phyloP scores from a whole-genome alignment of 1,139 yeast species.

The Sugiyamaella paludigena region DNA sequence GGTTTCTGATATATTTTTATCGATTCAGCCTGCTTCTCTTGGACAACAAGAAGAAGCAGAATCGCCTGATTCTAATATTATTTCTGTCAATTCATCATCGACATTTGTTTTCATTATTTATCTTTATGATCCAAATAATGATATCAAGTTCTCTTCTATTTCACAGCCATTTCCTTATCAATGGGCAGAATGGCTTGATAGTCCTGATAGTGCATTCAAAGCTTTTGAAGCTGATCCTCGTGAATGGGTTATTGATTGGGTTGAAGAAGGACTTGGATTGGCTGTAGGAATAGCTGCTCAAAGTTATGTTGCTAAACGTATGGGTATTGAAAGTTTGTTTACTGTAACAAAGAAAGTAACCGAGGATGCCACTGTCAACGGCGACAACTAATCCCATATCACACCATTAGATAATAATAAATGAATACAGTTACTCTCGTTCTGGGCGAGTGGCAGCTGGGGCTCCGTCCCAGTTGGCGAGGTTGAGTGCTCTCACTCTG shows the following conservation, averaged over 20 bases:
- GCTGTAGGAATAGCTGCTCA: constrained; percentile 87
- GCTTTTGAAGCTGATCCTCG: constrained; percentile 71
- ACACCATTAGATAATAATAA: too few species aligned
- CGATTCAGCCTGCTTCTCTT: constrained; percentile 59
- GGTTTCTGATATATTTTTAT: constrained; percentile 68
- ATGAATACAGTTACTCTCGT: too few species aligned
- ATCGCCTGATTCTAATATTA: constrained; percentile 20
- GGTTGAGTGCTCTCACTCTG: too few species aligned
- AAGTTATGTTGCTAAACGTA: constrained; percentile 82
- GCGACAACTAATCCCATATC: too few species aligned
- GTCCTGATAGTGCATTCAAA: constrained; percentile 31
- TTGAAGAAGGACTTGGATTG: constrained; percentile 74
- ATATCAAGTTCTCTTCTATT: constrained; percentile 66
- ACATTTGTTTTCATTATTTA: constrained; percentile 68
- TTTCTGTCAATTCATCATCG: constrained; percentile 33
- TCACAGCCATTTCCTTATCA: constrained; percentile 87
- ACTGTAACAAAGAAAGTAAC: constrained; percentile 9
- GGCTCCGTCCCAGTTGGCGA: too few species aligned
- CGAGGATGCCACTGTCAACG: background rate
- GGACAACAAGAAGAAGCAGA: constrained; percentile 40
- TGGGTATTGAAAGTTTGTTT: constrained; percentile 53
- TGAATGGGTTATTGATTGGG: constrained; percentile 96
- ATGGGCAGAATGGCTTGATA: constrained; percentile 85
- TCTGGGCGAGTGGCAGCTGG: too few species aligned
- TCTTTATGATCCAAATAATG: constrained; percentile 74